These are phyloP conservation scores for Monotropa hypopitys DNA, from an alignment of 179 eudicot genomes.

Conservation along the genomic window DNA sequence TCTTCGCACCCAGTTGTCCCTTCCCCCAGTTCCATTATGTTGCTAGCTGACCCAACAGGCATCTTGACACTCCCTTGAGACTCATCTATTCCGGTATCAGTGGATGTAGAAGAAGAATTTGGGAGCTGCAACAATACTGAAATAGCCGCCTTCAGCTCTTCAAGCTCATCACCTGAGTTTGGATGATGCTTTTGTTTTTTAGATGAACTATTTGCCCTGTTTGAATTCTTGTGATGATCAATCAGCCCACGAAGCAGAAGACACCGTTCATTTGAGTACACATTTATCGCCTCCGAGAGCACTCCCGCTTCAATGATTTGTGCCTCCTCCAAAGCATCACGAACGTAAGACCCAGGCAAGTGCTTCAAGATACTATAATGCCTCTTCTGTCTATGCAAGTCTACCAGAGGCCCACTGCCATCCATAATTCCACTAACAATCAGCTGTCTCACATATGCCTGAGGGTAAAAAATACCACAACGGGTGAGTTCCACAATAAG, in stretches of 20 bases:
- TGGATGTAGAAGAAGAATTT: slow-evolving; percentile 15
- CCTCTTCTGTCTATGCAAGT: slow-evolving; percentile 41
- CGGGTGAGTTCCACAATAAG: slow-evolving; percentile 62
- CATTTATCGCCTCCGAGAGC: slow-evolving; percentile 45
- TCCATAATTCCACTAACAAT: slow-evolving; percentile 81
- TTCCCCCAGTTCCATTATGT: slow-evolving; percentile 33
- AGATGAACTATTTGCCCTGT: slow-evolving; percentile 15
- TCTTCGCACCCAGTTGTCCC: slow-evolving; percentile 93
- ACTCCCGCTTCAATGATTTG: slow-evolving; percentile 30
- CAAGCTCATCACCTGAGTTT: slow-evolving; percentile 27
- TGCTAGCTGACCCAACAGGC: slow-evolving; percentile 26
- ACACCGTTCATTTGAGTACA: slow-evolving; percentile 77
- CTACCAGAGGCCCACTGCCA: slow-evolving; percentile 30
- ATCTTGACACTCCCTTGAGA: slow-evolving; percentile 46
- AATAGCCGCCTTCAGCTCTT: slow-evolving; percentile 53
- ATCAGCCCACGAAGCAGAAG: slow-evolving; percentile 54
- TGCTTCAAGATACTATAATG: slow-evolving; percentile 74
- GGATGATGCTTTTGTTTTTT: slow-evolving; percentile 24
- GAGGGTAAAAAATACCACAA: slow-evolving; percentile 68
- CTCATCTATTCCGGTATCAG: slow-evolving; percentile 39
- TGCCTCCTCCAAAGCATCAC: slow-evolving; percentile 54
- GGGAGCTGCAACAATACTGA: slow-evolving; percentile 58
- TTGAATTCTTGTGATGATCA: slow-evolving; percentile 20
- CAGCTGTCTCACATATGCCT: slow-evolving; percentile 76
- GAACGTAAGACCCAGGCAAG: slow-evolving; percentile 54